Conservation (phyloP, 139 green algal species). For the Chlorella sorokiniana region DNA sequence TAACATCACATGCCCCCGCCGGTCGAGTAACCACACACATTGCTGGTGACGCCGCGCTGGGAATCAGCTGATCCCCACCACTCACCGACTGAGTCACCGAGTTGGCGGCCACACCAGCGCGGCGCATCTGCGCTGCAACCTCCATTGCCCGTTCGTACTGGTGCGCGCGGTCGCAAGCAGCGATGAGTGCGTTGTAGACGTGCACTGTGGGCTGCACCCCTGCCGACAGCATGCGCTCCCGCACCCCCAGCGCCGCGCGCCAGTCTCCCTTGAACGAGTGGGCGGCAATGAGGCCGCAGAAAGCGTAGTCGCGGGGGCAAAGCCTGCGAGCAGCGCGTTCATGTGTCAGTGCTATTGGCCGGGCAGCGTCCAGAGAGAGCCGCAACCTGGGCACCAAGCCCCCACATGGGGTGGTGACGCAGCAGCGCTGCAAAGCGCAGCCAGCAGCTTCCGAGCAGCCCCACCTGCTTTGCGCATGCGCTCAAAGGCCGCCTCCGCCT, state of each 20-base stretch:
- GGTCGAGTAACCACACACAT: not conserved
- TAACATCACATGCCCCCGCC: no score
- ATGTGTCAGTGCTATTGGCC: not conserved
- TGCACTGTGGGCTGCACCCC: conserved; percentile 61
- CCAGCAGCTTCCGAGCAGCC: not conserved
- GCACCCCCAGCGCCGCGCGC: conserved; percentile 57
- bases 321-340: not conserved
- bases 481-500: conserved; percentile 62
- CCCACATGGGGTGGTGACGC: not conserved
- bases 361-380: no score
- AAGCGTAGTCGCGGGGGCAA: conserved; percentile 76
- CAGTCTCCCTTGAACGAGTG: conserved; percentile 71
- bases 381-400: not conserved
- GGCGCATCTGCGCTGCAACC: conserved; percentile 50
- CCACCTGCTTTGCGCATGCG: conserved; percentile 35
- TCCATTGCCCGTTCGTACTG: conserved; percentile 63
- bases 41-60: not conserved
- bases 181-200: conserved; percentile 88
- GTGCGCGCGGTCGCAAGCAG: conserved; percentile 75
- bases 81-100: conserved; percentile 39
- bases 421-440: not conserved
- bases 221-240: conserved; percentile 44
- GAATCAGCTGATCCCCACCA: not conserved
- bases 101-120: conserved; percentile 28
- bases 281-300: conserved; percentile 77